phyloP scores from a whole-genome alignment of 2,329 filamentous ascomycete species.

The Pseudogymnoascus sp. region DNA sequence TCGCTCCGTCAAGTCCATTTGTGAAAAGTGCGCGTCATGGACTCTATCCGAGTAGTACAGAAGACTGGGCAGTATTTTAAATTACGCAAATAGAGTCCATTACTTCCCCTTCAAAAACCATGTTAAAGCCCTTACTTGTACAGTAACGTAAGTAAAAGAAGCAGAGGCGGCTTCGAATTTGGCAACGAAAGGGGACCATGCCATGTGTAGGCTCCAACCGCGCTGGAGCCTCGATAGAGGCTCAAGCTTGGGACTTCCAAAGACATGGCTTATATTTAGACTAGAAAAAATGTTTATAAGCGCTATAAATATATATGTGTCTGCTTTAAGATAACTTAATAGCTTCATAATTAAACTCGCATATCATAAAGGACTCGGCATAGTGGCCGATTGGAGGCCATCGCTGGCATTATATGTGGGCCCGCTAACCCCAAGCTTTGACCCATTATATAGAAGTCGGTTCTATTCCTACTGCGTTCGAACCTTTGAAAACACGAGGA shows the following conservation, averaged over 20 bases:
- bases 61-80: no score
- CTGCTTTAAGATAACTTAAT: not conserved
- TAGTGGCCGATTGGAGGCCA: not conserved
- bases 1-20: not conserved
- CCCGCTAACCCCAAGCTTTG: not conserved
- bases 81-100: no score
- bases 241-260: not conserved
- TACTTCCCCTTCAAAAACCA: not conserved
- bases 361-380: not conserved
- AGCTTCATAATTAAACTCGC: no score
- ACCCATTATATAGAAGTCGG: not conserved
- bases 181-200: not conserved
- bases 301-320: not conserved
- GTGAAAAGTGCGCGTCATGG: not conserved
- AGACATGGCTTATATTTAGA: not conserved
- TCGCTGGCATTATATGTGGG: not conserved
- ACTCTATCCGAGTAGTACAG: not conserved
- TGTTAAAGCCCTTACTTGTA: not conserved
- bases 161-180: not conserved
- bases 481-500: not conserved
- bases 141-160: not conserved
- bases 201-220: not conserved
- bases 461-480: not conserved
- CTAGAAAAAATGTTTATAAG: not conserved
- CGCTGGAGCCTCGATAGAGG: not conserved